Evolutionary conservation across 2,329 filamentous ascomycete species (phyloP), one percentile per base, ranked within the genome.

Genomic region (Cytospora mali): DNA sequence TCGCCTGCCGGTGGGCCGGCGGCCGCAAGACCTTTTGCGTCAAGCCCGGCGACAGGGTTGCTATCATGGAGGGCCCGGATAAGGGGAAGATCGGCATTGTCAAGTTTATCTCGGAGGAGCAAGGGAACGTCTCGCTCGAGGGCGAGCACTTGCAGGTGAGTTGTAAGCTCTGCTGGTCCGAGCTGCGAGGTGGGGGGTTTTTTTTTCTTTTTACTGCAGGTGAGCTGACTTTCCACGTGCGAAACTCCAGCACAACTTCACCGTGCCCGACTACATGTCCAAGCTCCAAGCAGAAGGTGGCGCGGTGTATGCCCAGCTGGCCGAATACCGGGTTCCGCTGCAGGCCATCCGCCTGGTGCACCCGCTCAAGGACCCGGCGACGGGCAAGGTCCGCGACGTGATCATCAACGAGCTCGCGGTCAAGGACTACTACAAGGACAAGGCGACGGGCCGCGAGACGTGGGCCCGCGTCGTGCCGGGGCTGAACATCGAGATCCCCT

Each of bases 81-180:
- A 90, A 88, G 78, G 93, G 93, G 70, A 91, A 89, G 78, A 95
- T 99, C 75, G 91, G 91, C 56, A 78, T 79, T n/a, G 85, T 98
- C 51, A 75, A 74, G 64, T 74, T 79, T 1, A 79, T 96, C 52
- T 77, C 86, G 67, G 66, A 71, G 5, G 75, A 81, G 13, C 78
- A 76, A 52, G 88, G 86, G 65, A 82, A 83, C 66, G 79, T 92
- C 52, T 80, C 76, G n/a, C 76, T 93, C 50, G 80, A 86, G 66
- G 84, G 82, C 27, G 69, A 88, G 64, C 87, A 89, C 71, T 80
- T 65, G 46, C 53, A 83, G 80, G 91, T 93, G 80, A 70, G 84
- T 72, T 58, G n/a, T 13, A 9, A 18, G 23, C 13, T 50, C 29
- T 48, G 6, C 14, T 42, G 18, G 6, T 21, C 39, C 39, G 35